Base-by-base conservation (phyloP, 805 yeast genomes). In the Tanozyma kutaoensis region DNA sequence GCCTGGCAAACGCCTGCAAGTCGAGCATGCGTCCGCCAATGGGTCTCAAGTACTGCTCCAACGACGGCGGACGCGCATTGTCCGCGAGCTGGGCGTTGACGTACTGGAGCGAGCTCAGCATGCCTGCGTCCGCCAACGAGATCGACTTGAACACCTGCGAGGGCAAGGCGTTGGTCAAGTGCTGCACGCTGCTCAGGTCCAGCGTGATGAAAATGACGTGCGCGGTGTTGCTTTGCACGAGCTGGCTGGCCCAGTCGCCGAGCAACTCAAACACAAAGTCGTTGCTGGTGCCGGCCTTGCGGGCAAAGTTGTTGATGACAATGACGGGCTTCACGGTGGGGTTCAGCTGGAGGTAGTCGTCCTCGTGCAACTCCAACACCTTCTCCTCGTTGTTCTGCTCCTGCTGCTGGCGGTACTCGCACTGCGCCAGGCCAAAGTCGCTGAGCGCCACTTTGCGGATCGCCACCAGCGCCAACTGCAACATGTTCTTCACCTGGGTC, bases 1-100 rank as follows among this genome's bases (percentile, higher is more conserved):
- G 76, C 45, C 97, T 69, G 2, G 78, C 78, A 52, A 82, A 85
- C 16, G 88, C 76, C 50, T 91, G 95, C 27, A 91, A 60, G 48
- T 91, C 98, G 24, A 85, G 62, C 86, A 88, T 79, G 35, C 98
- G 72, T 22, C 98, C 98, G 13, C 98, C 98, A 15, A 91, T 53
- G 9, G 94, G 93, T 15, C 58, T 70, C 19, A 86, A 53, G 18
- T 75, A 66, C 4, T 55, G 50, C n/a, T 12, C 12, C 22, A 20
- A 5, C 8, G 20, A 10, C 20, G 8, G 8, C 20, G n/a, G n/a
- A n/a, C n/a, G n/a, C n/a, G n/a, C n/a, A n/a, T n/a, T n/a, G 7
- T 15, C 17, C 14, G 70, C 75, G 14, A 85, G 58, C 20, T 26
- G 33, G n/a, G 46, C 40, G 17, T 48, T 45, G 9, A 86, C 81